Evolutionary conservation across 192 early-diverging fungal species (phyloP).

Genomic region (Coemansia sp.): DNA sequence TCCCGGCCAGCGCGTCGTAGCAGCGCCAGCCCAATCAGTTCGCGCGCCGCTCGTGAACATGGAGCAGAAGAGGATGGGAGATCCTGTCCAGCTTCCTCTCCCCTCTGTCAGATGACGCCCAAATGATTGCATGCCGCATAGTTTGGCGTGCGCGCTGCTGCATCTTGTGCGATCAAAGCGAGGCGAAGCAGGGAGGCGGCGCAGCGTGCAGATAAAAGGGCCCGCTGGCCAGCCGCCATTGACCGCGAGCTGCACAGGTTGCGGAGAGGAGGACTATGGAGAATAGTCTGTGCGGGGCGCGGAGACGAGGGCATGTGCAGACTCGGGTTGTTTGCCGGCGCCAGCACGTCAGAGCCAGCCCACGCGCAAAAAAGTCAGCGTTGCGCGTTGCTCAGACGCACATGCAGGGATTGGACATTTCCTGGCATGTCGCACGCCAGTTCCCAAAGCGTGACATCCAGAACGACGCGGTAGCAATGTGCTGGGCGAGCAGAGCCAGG

Average conservation of each 20-base stretch:
- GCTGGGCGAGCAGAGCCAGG: background rate
- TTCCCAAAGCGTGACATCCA: background rate
- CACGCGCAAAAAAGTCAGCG: background rate
- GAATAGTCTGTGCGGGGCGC: conserved; percentile 2
- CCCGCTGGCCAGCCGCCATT: background rate
- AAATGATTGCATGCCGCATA: background rate
- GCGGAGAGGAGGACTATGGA: background rate
- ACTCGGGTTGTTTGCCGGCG: background rate
- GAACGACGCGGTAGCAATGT: background rate
- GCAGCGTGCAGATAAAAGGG: conserved; percentile 2
- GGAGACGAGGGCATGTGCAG: background rate
- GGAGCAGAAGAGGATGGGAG: background rate
- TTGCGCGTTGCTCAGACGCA: background rate
- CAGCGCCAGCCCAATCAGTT: background rate
- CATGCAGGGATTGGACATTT: background rate
- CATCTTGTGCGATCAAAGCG: conserved; percentile 1
- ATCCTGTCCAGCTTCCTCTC: conserved; percentile 1
- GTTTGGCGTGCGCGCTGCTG: background rate
- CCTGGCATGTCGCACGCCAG: background rate
- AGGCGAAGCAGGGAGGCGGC: background rate
- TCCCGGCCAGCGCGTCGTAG: background rate
- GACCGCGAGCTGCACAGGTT: background rate
- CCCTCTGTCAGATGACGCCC: background rate
- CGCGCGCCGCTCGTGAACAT: background rate
- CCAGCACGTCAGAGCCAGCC: background rate